A percentile compares a stretch with the other conserved stretches of the same genome.
These are phyloP conservation scores for Erodium texanum DNA, from an alignment of 441 rosid genomes.

Conservation along the genomic window DNA sequence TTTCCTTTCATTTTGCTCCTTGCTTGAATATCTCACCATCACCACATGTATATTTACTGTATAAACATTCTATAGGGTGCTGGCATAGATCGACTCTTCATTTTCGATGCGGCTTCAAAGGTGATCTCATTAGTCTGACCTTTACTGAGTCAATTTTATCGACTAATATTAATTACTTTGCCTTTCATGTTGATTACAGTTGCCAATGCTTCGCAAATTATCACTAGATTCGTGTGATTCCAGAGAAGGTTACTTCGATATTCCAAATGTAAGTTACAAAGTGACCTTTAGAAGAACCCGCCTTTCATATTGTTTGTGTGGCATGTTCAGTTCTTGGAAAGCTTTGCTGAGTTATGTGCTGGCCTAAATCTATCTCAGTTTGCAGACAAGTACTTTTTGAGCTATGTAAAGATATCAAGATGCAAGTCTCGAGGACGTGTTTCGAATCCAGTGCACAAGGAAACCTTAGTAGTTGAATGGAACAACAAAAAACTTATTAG, in stretches of 20 bases:
- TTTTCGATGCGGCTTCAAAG: conserved; percentile 53
- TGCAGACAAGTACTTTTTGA: conserved; percentile 28
- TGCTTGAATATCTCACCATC: not conserved
- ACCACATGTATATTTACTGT: not conserved
- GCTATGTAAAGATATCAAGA: conserved; percentile 50
- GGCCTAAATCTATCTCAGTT: conserved; percentile 26
- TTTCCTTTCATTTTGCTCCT: not conserved
- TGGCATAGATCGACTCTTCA: conserved; percentile 49
- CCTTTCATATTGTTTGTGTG: too few relatives aligned
- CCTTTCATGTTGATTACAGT: conserved; percentile 26
- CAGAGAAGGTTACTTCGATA: conserved; percentile 46
- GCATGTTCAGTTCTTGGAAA: not conserved
- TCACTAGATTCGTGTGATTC: conserved; percentile 69
- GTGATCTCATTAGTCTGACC: conserved; percentile 23
- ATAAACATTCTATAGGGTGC: conserved; percentile 36
- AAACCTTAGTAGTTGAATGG: conserved; percentile 48
- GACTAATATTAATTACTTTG: not conserved
- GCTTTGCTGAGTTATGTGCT: not conserved
- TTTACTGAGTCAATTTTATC: not conserved
- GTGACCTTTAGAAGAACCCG: not conserved
- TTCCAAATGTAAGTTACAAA: conserved; percentile 47
- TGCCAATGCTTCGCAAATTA: conserved; percentile 60
- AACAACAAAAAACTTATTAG: conserved; percentile 30
- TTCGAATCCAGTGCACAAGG: conserved; percentile 40
- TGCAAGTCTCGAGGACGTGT: conserved; percentile 36